These are phyloP conservation scores for Fusarium chuoi DNA, from an alignment of 2,329 filamentous ascomycete genomes.

Conservation along the genomic window DNA sequence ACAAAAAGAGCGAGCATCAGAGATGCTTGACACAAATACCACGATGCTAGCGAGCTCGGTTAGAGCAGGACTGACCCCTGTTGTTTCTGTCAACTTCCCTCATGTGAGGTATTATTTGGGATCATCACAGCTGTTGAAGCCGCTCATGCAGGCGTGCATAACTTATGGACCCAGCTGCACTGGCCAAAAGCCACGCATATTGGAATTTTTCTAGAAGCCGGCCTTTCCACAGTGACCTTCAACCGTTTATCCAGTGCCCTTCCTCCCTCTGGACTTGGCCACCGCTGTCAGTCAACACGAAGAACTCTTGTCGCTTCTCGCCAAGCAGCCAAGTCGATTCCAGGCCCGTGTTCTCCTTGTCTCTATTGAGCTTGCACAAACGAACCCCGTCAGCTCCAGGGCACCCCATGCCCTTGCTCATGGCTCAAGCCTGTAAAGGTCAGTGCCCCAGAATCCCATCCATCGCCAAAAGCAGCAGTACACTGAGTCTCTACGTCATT, in stretches of 20 bases:
- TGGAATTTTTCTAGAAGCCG: slow-evolving; percentile 45
- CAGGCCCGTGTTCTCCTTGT: slow-evolving; percentile 29
- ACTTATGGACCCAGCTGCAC: slow-evolving; percentile 24
- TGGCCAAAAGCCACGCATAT: slow-evolving; percentile 23
- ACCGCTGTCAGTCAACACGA: slow-evolving; percentile 31
- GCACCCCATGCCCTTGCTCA: slow-evolving; percentile 26
- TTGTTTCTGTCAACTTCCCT: slow-evolving; percentile 21
- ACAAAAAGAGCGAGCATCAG: slow-evolving; percentile 17
- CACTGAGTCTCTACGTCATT: slow-evolving; percentile 40
- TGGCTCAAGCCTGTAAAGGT: not conserved
- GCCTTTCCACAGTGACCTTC: slow-evolving; percentile 28
- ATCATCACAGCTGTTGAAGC: slow-evolving; percentile 18
- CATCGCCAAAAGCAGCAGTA: slow-evolving; percentile 23
- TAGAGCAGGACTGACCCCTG: not conserved
- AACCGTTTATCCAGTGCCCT: slow-evolving; percentile 10
- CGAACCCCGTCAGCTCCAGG: slow-evolving; percentile 30
- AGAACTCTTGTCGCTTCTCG: slow-evolving; percentile 28
- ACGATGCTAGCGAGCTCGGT: not conserved
- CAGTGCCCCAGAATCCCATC: slow-evolving; percentile 28
- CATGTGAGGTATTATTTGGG: slow-evolving; percentile 24
- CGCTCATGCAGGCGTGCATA: slow-evolving; percentile 30
- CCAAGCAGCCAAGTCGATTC: slow-evolving; percentile 33
- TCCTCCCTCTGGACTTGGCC: slow-evolving; percentile 17
- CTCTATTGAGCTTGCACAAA: slow-evolving; percentile 12
- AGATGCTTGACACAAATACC: slow-evolving; percentile 24